Conservation (phyloP, 1,284 basidiomycete species). For the Fomitopsis schrenkii region DNA sequence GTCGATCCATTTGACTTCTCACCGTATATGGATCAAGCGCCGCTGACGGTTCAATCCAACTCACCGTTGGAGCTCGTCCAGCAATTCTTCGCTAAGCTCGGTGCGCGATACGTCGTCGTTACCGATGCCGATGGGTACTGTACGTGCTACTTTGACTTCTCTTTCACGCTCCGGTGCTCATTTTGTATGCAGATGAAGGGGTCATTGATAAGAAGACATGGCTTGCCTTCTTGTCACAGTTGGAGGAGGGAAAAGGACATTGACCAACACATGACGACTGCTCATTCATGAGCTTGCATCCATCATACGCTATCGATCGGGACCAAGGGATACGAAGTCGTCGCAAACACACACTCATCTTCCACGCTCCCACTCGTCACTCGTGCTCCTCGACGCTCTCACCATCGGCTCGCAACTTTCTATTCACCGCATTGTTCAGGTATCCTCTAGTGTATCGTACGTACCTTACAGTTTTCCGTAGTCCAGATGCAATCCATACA, state of each 20-base stretch:
- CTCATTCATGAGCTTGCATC: not conserved
- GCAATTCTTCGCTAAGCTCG: slow-evolving; percentile 88
- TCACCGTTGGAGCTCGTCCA: slow-evolving; percentile 88
- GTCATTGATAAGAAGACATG: slow-evolving; percentile 92
- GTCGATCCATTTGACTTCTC: slow-evolving; percentile 81
- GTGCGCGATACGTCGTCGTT: slow-evolving; percentile 86
- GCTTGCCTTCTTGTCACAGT: slow-evolving; percentile 75
- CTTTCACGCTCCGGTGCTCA: not conserved
- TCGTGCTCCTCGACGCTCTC: not conserved
- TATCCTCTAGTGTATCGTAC: not conserved
- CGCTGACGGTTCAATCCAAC: slow-evolving; percentile 77
- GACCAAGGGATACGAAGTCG: not conserved
- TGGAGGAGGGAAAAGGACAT: slow-evolving; percentile 46
- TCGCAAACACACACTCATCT: not conserved
- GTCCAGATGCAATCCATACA: not conserved
- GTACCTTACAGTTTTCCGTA: not conserved
- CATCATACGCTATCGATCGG: not conserved
- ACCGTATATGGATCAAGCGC: slow-evolving; percentile 89
- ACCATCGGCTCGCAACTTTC: not conserved
- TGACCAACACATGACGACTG: not conserved
- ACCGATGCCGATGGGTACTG: slow-evolving; percentile 81
- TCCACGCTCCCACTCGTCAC: not conserved
- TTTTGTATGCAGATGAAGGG: slow-evolving; percentile 62
- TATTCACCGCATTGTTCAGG: not conserved
- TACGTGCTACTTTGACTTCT: slow-evolving; percentile 36